These are phyloP conservation scores for Leucogyrophana mollusca DNA, from an alignment of 768 basidiomycete genomes.

Conservation along the genomic window DNA sequence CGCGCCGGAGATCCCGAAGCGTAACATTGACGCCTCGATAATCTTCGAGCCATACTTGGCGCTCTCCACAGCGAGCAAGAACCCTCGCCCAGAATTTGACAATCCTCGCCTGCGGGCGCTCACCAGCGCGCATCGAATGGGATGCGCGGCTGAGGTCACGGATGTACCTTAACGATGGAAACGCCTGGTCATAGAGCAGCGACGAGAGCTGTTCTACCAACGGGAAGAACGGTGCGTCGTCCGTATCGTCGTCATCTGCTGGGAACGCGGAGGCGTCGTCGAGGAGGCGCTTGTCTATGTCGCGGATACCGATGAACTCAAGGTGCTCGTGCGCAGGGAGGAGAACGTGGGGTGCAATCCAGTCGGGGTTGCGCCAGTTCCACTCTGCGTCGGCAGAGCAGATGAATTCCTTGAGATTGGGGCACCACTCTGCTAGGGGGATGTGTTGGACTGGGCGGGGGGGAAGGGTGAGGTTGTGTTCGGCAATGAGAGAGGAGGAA, in stretches of 20 bases:
- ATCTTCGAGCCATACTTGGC: conserved; percentile 66
- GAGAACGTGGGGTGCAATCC: conserved; percentile 77
- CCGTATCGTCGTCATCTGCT: conserved; percentile 23
- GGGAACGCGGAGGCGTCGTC: conserved; percentile 39
- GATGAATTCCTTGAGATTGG: conserved; percentile 66
- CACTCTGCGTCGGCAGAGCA: conserved; percentile 78
- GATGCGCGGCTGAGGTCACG: conserved; percentile 65
- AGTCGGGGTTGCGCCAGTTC: conserved; percentile 78
- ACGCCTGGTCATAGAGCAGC: conserved; percentile 55
- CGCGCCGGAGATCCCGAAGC: conserved; percentile 38
- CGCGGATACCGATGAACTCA: conserved; percentile 68
- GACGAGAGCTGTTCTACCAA: conserved; percentile 64
- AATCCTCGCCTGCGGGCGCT: conserved; percentile 32
- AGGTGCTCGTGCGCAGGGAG: conserved; percentile 62
- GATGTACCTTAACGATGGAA: conserved; percentile 59
- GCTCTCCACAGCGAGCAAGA: conserved; percentile 46
- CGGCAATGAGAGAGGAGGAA: conserved; percentile 62
- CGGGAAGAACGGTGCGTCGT: conserved; percentile 59
- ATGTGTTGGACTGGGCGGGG: conserved; percentile 35
- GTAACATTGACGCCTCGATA: conserved; percentile 60
- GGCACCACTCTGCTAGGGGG: conserved; percentile 67
- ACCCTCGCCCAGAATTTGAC: conserved; percentile 52
- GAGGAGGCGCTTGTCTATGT: conserved; percentile 61
- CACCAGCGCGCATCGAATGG: conserved; percentile 46
- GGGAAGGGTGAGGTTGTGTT: conserved; percentile 59